Evolutionary conservation across 768 basidiomycete genomes (phyloP), one percentile per base, ranked within the genome.

Genomic region (Tricholomella constricta): DNA sequence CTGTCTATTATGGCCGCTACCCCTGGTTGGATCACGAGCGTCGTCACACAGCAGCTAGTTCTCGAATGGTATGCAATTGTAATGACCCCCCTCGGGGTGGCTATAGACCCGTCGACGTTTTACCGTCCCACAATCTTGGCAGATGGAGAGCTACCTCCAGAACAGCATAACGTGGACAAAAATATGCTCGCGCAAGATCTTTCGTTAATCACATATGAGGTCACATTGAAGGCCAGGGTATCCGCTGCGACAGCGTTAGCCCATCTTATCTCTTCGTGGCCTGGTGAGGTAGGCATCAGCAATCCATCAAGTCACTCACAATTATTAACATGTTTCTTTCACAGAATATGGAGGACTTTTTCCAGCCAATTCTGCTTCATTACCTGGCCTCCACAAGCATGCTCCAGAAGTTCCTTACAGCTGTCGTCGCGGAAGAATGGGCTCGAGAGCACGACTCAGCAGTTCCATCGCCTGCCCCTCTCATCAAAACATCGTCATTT

Each of bases 121-220:
- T 86, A 88, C 68, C 77, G 78, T 41, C 83, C 87, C 3, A 73
- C 77, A 3, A 67, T 81, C n/a, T 65, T 76, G 1, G 69, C 72
- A 14, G 75, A 80, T 49, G 80, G 78, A 9, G 68, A 70, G 6
- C 73, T 76, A 20, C 68, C 72, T 2, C 72, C 78, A 0, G 88
- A 92, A 66, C 80, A 85, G 41, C 92, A 98, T 66, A 94, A 97
- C 61, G 92, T 98, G 27, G 97, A 99, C 74, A 98, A 94, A 77
- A 89, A 89, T 53, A 94, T 98, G 86, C 77, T 98, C 20, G 78
- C 82, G 4, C 95, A 98, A 65, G 97, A 99, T 66, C 73, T 94
- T 37, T 85, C 91, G 0, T 76, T 99, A 32, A 80, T 98, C 27
- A 76, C 86, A 6, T 71, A 80, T 20, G 94, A 97, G 62, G 72